Percentiles rank a stretch among this genome's conserved stretches.
Conservation (phyloP, 148 eudicot species). For the Dianthus caryophyllus region DNA sequence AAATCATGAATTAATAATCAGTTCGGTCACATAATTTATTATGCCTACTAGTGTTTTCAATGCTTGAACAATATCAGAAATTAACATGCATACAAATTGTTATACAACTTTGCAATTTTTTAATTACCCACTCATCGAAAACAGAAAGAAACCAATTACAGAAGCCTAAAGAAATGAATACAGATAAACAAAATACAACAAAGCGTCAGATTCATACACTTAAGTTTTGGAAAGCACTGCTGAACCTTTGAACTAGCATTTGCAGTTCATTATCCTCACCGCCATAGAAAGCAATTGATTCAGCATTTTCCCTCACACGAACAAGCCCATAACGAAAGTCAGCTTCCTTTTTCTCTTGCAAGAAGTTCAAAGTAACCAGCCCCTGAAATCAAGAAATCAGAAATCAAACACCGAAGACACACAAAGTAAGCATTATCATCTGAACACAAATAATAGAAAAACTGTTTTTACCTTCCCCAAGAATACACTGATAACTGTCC, state of each 20-base stretch:
- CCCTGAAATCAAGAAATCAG: slow-evolving; percentile 43
- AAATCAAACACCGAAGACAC: slow-evolving; percentile 6
- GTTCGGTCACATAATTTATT: background rate
- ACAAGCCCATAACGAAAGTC: slow-evolving; percentile 95
- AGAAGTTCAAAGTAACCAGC: slow-evolving; percentile 63
- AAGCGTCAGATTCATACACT: slow-evolving; percentile 39
- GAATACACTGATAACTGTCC: slow-evolving; percentile 70
- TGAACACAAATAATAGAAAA: slow-evolving; percentile 2
- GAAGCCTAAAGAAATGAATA: background rate
- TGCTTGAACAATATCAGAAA: background rate
- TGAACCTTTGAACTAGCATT: slow-evolving; percentile 72
- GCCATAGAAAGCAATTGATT: slow-evolving; percentile 89
- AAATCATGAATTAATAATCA: background rate
- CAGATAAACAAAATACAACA: background rate
- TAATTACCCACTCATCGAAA: background rate
- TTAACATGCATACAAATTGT: background rate
- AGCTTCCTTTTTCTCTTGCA: slow-evolving; percentile 96
- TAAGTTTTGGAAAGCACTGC: slow-evolving; percentile 80
- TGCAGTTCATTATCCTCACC: slow-evolving; percentile 89
- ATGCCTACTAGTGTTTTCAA: background rate
- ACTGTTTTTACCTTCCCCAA: slow-evolving; percentile 60
- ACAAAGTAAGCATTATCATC: background rate
- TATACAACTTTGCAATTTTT: background rate
- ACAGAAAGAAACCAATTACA: background rate
- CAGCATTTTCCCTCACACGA: slow-evolving; percentile 91